A percentile compares a stretch with the other conserved stretches of the same genome.
Evolutionary conservation across 495 filamentous ascomycete species (phyloP).

Genomic region (Gamarada debralockiae): DNA sequence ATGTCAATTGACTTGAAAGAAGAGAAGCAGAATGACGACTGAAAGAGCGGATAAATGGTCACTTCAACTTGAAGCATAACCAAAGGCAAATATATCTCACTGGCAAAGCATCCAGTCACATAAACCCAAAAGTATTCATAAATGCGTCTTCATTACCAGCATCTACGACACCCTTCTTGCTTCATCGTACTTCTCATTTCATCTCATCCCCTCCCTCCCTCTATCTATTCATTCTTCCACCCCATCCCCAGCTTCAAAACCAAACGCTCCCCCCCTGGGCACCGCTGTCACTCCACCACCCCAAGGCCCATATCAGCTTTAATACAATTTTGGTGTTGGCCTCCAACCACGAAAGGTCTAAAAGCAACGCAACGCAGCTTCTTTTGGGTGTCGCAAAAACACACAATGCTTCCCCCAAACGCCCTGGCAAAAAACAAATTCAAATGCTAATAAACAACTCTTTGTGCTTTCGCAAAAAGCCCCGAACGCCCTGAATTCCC

Average conservation of each 20-base stretch:
- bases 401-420: not conserved
- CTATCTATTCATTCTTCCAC: not conserved
- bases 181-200: too few relatives aligned
- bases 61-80: too few relatives aligned
- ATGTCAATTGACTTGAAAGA: too few relatives aligned
- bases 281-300: too few relatives aligned
- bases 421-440: not conserved
- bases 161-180: not conserved
- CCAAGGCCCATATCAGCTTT: not conserved
- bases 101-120: too few relatives aligned
- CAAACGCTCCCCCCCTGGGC: too few relatives aligned
- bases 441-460: constrained; percentile 3
- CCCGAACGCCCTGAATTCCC: not conserved
- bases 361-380: not conserved
- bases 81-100: too few relatives aligned
- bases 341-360: not conserved
- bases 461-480: not conserved
- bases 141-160: not conserved
- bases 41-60: too few relatives aligned
- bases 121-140: not conserved
- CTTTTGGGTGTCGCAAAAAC: not conserved
- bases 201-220: too few relatives aligned
- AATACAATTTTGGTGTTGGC: constrained; percentile 5
- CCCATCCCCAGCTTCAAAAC: not conserved
- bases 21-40: too few relatives aligned